Percentiles rank a stretch among this genome's conserved stretches.
Conservation (phyloP, 768 basidiomycete species). For the Holtermanniella nyarrowii region DNA sequence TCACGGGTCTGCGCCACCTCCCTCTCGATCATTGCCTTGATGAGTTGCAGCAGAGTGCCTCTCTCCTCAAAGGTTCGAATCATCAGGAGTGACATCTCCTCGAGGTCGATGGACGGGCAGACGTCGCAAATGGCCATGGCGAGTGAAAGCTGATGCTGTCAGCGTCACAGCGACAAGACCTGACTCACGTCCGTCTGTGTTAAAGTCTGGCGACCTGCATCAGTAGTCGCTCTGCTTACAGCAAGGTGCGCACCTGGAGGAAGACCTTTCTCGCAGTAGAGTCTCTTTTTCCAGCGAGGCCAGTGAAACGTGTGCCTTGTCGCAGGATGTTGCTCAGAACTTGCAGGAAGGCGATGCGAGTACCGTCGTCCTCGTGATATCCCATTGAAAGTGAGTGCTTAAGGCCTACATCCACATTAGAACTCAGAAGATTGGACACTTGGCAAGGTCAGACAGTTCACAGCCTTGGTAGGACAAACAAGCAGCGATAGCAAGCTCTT, state of each 20-base stretch:
- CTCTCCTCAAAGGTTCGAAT: constrained; percentile 78
- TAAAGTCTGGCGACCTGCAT: background rate
- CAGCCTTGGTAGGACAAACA: too few species aligned
- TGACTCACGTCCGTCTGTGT: constrained; percentile 50
- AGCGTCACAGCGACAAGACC: too few species aligned
- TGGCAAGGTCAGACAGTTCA: too few species aligned
- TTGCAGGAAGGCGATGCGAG: constrained; percentile 70
- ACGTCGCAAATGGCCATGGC: constrained; percentile 76
- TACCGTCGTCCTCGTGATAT: constrained; percentile 59
- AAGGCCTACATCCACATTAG: constrained; percentile 78
- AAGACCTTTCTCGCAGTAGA: constrained; percentile 9
- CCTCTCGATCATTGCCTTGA: constrained; percentile 74
- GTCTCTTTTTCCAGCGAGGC: constrained; percentile 30
- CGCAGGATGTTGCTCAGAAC: constrained; percentile 72
- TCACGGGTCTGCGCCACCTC: constrained; percentile 70
- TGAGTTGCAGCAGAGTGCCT: constrained; percentile 56
- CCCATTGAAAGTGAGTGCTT: constrained; percentile 75
- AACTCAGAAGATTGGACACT: constrained; percentile 65
- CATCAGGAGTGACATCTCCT: constrained; percentile 66
- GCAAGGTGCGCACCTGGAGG: constrained; percentile 8
- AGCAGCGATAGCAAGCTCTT: constrained; percentile 58
- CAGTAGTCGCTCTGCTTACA: too few species aligned
- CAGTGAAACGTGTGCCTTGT: constrained; percentile 67
- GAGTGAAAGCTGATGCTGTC: too few species aligned
- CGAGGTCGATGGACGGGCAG: constrained; percentile 67